Percentiles rank a stretch among this genome's conserved stretches.
Evolutionary conservation across 176 grass and related monocot species (phyloP).

Genomic region (Thalia dealbata): DNA sequence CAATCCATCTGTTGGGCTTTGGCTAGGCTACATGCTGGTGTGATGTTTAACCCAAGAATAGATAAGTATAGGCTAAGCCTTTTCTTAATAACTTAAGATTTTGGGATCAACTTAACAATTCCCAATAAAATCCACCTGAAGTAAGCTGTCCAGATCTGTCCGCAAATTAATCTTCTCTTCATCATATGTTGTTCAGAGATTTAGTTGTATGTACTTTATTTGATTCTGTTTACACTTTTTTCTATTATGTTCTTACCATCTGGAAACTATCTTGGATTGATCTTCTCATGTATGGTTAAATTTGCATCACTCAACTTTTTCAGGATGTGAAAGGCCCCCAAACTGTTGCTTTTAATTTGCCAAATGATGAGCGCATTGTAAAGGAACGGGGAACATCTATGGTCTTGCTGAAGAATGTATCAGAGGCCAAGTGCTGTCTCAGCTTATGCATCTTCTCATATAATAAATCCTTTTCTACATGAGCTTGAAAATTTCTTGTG

Average conservation of each 20-base stretch:
- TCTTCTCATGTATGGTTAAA: neutral
- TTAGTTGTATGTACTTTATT: neutral
- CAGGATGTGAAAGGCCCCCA: constrained; percentile 98
- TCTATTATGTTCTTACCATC: neutral
- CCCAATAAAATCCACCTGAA: neutral
- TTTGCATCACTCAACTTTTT: constrained; percentile 18
- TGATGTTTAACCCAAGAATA: no score
- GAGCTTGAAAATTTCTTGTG: neutral
- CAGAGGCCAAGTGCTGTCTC: constrained; percentile 77
- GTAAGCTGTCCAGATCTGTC: neutral
- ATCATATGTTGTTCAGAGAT: neutral
- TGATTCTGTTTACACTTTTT: neutral
- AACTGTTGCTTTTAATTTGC: constrained; percentile 94
- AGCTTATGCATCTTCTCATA: neutral
- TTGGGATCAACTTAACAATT: no score
- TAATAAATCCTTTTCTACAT: neutral
- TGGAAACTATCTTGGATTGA: neutral
- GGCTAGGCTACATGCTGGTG: no score
- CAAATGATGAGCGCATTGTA: constrained; percentile 95
- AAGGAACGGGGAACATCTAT: constrained; percentile 89
- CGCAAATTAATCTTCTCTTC: neutral
- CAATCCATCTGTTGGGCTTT: no score
- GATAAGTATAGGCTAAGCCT: no score
- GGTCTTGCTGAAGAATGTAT: constrained; percentile 97
- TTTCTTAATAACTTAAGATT: no score